Evolutionary conservation across 2,329 filamentous ascomycete species (phyloP).

Genomic region (Pezicula carpinea): DNA sequence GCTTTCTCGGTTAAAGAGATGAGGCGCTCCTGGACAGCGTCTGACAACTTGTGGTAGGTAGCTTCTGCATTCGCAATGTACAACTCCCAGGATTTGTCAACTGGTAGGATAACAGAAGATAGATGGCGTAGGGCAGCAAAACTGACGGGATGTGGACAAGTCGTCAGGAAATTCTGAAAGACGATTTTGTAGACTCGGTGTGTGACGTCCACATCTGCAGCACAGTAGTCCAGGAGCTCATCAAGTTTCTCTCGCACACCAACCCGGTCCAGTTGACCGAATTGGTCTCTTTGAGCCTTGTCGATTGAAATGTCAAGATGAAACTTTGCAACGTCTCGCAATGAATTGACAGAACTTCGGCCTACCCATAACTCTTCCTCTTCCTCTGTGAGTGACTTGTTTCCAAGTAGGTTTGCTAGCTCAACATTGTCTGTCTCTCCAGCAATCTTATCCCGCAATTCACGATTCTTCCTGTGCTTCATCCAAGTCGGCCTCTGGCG

Average conservation of each 20-base stretch:
- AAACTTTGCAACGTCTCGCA: conserved; percentile 93
- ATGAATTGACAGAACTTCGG: conserved; percentile 88
- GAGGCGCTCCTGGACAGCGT: conserved; percentile 74
- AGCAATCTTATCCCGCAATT: conserved; percentile 74
- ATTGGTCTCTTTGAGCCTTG: conserved; percentile 81
- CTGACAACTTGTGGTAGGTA: conserved; percentile 72
- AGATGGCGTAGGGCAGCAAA: conserved; percentile 91
- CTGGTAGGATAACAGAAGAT: conserved; percentile 87
- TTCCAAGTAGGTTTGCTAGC: conserved; percentile 65
- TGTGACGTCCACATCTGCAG: conserved; percentile 87
- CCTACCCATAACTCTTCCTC: conserved; percentile 97
- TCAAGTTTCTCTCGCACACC: conserved; percentile 70
- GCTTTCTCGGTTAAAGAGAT: conserved; percentile 72
- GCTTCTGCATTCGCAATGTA: conserved; percentile 82
- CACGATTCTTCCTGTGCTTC: conserved; percentile 87
- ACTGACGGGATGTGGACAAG: conserved; percentile 94
- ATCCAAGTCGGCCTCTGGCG: conserved; percentile 95
- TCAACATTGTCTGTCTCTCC: conserved; percentile 67
- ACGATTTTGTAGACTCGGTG: conserved; percentile 93
- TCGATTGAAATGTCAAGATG: conserved; percentile 90
- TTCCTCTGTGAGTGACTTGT: conserved; percentile 65
- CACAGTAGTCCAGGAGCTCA: conserved; percentile 87
- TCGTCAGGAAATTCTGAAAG: conserved; percentile 81
- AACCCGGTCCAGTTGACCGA: conserved; percentile 72
- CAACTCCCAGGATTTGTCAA: conserved; percentile 80